Conservation (phyloP, 345 rosid species). For the Capsella bursapastoris region DNA sequence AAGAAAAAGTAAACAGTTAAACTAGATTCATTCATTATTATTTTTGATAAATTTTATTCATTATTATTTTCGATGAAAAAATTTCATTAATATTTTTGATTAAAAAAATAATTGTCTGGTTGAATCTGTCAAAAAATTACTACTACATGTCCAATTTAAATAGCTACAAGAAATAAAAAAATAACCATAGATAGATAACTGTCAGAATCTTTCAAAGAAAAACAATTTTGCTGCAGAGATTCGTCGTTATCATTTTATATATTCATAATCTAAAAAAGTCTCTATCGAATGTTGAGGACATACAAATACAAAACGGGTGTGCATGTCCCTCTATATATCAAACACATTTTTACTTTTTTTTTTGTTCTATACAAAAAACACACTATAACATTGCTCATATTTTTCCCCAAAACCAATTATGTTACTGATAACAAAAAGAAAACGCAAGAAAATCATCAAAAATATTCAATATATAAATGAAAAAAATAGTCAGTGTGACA, state of each 20-base stretch:
- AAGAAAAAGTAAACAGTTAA: too few species aligned
- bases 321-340: constrained; percentile 5
- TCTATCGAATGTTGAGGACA: constrained; percentile 16
- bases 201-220: constrained; percentile 30
- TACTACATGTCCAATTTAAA: too few species aligned
- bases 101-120: too few species aligned
- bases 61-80: too few species aligned
- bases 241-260: constrained; percentile 2
- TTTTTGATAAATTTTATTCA: too few species aligned
- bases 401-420: neutral
- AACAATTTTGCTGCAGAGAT: constrained; percentile 14
- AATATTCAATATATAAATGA: neutral
- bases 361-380: too few species aligned
- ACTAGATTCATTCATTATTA: too few species aligned
- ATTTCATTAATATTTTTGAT: too few species aligned
- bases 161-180: too few species aligned
- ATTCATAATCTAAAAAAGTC: constrained; percentile 6
- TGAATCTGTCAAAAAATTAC: too few species aligned
- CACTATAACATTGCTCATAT: neutral
- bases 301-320: neutral
- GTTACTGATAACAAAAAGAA: neutral
- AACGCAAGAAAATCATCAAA: neutral
- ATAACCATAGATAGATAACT: constrained; percentile 4
- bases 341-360: neutral
- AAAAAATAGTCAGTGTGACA: constrained; percentile 8